Base-by-base conservation (phyloP, 2,329 filamentous ascomycete genomes). In the Xylariaceae sp. region DNA sequence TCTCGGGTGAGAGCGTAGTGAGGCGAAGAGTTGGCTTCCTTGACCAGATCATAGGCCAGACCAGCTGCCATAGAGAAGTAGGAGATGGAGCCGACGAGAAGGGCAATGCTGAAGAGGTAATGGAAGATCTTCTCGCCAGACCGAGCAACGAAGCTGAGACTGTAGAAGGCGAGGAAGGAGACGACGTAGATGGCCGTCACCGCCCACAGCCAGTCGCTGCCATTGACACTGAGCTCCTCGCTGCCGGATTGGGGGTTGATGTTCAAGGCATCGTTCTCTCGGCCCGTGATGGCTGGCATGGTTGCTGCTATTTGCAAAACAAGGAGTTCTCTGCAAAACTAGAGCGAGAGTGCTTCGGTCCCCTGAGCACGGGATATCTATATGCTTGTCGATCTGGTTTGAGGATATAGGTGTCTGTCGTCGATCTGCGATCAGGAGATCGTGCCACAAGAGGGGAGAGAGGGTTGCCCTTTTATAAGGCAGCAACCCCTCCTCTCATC, bases 201-300 rank as follows among this genome's bases (percentile, higher is more conserved):
- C 19, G 70, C 60, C 63, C 64, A 75, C 10, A 75, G 59, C 71
- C 70, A 76, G 58, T 70, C 55, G 26, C 69, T 73, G 35, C 70
- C 72, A 36, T 67, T 53, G 1, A 52, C 53, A 1, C 61, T 59
- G 14, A 73, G 57, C 13, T 42, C 32, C 33, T 64, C 51, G 25
- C 58, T 54, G 7, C 63, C 63, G 3, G 39, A 42, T 0, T 63
- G 58, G 3, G 66, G 67, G 56, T 75, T 70, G 52, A 62, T 49
- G 21, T 55, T 40, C 23, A 75, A 56, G 15, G 66, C 68, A 28
- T 66, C 57, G 52, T 74, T 73, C 15, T 11, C 24, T 6, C 24
- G 24, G 12, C 24, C 24, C 12, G 15, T 26, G 12, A 26, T n/a
- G 24, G n/a, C n/a, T n/a, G n/a, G n/a, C n/a, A n/a, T n/a, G n/a